Conservation (phyloP, 192 early-diverging fungal species). For the Mortierella hygrophila region DNA sequence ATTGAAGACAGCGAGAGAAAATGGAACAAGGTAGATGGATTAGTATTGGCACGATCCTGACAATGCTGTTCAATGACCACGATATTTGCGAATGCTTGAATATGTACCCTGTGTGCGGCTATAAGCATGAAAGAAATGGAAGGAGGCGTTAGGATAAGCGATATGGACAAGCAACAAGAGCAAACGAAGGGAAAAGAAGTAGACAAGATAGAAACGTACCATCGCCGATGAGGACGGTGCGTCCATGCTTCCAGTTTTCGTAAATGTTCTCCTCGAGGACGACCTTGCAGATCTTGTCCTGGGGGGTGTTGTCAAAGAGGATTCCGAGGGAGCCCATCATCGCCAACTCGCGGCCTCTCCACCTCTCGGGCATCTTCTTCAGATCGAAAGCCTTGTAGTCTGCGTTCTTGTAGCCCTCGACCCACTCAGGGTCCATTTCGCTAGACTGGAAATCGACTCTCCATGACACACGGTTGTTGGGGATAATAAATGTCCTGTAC, state of each 20-base stretch:
- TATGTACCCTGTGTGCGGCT: constrained; percentile 35
- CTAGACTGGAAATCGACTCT: constrained; percentile 26
- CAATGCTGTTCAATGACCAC: background rate
- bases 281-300: constrained; percentile 38
- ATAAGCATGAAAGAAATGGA: background rate
- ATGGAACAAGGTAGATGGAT: background rate
- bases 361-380: constrained; percentile 7
- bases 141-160: background rate
- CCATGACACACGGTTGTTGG: constrained; percentile 34
- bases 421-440: constrained; percentile 18
- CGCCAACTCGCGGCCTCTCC: constrained; percentile 25
- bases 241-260: constrained; percentile 36
- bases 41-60: too few species aligned
- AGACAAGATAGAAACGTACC: constrained; percentile 3
- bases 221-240: constrained; percentile 43
- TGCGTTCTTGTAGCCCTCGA: constrained; percentile 29
- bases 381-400: constrained; percentile 31
- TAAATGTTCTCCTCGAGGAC: constrained; percentile 40
- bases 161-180: background rate
- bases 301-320: constrained; percentile 34
- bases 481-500: constrained; percentile 16
- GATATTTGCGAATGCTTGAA: background rate
- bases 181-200: background rate
- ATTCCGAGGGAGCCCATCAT: constrained; percentile 33
- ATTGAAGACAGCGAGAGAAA: background rate